Conservation (phyloP, 148 eudicot genomes). For the Spergularia bocconei region DNA sequence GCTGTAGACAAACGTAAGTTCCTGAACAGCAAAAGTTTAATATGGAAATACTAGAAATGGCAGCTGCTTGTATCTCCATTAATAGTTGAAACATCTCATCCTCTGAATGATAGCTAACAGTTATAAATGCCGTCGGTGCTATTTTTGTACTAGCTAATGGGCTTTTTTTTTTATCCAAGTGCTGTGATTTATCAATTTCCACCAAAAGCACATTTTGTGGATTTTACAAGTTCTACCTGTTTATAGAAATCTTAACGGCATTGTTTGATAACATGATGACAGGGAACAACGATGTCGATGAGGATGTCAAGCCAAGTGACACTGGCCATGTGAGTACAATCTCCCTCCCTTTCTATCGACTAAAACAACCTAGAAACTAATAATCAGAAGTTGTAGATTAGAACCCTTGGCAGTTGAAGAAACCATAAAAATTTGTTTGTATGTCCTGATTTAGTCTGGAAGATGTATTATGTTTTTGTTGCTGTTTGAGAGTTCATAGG, state of each 20-base stretch:
- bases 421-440: not conserved
- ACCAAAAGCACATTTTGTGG: not conserved
- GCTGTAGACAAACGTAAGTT: too few relatives aligned
- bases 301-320: slow-evolving; percentile 4
- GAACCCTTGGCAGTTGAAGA: not conserved
- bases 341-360: not conserved
- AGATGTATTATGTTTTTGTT: not conserved
- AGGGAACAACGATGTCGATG: slow-evolving; percentile 23
- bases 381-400: not conserved
- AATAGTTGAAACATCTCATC: not conserved
- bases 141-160: not conserved
- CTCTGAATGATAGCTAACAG: not conserved
- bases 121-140: not conserved
- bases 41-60: not conserved
- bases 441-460: not conserved
- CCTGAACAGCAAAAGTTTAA: too few relatives aligned
- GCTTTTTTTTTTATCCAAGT: not conserved
- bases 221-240: not conserved
- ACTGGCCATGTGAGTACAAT: slow-evolving; percentile 20
- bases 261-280: slow-evolving; percentile 5
- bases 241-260: not conserved
- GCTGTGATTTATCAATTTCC: not conserved
- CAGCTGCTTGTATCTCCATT: not conserved
- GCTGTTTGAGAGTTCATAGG: not conserved
- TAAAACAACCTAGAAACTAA: not conserved